Percentiles rank a stretch among this genome's conserved stretches.
phyloP scores from a whole-genome alignment of 1,284 basidiomycete species.

The Vanrija pseudolonga region DNA sequence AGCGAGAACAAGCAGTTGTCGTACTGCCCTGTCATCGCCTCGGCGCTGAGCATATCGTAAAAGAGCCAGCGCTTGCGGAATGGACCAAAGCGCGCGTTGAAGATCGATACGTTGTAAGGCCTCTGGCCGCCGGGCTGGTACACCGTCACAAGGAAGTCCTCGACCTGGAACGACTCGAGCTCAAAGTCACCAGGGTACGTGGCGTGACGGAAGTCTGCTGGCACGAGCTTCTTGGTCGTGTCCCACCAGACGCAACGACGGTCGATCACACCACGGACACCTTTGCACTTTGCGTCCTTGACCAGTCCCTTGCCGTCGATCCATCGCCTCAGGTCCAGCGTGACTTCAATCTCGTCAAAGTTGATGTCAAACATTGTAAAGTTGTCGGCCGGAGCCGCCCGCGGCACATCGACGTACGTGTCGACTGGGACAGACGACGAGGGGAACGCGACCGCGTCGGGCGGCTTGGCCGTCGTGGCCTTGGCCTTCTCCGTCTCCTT shows the following conservation, averaged over 20 bases:
- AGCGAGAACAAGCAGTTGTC: slow-evolving; percentile 97
- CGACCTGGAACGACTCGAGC: slow-evolving; percentile 79
- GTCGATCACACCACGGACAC: slow-evolving; percentile 90
- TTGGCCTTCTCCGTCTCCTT: slow-evolving; percentile 19
- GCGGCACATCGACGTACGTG: slow-evolving; percentile 29
- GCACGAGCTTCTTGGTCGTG: slow-evolving; percentile 69
- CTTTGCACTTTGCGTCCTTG: slow-evolving; percentile 84
- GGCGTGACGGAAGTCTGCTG: slow-evolving; percentile 72
- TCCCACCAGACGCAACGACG: slow-evolving; percentile 87
- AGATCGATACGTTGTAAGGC: slow-evolving; percentile 92
- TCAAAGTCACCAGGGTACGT: slow-evolving; percentile 83
- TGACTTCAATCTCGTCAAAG: slow-evolving; percentile 93
- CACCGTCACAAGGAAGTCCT: slow-evolving; percentile 90
- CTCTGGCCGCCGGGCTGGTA: slow-evolving; percentile 91
- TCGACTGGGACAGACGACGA: slow-evolving; percentile 37
- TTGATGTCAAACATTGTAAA: slow-evolving; percentile 87
- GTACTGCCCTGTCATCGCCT: slow-evolving; percentile 93
- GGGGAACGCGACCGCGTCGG: slow-evolving; percentile 36
- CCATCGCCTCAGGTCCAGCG: slow-evolving; percentile 89
- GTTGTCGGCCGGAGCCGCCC: slow-evolving; percentile 51
- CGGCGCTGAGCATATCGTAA: slow-evolving; percentile 85
- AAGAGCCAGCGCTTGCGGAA: slow-evolving; percentile 94
- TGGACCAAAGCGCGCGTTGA: slow-evolving; percentile 79
- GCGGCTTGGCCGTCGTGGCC: slow-evolving; percentile 31
- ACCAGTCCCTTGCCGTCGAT: slow-evolving; percentile 92